Evolutionary conservation across 352 stramenopile genomes (phyloP), one percentile per base, ranked within the genome.

Genomic region (Globisporangium canariense): DNA sequence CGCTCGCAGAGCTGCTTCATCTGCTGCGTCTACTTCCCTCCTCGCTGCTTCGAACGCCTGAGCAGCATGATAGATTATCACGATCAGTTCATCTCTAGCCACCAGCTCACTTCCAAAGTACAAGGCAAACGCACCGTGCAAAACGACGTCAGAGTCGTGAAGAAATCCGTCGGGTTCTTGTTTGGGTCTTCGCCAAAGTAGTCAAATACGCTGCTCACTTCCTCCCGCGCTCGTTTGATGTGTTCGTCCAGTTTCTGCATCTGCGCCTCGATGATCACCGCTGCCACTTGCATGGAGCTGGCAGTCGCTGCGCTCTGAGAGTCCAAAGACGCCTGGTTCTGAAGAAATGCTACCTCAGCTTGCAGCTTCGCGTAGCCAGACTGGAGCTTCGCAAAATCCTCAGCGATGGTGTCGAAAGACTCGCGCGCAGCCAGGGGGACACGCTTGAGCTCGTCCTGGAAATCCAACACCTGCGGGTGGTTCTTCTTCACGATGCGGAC

Each of bases 401-500:
- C 78, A 14, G 82, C 68, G 10, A 94, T 76, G 4, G 67, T 76
- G 25, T 93, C 84, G 36, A 91, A 89, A 11, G 81, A 88, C 45
- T 92, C 83, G 2, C 86, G 88, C n/a, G 95, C 83, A 13, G 94
- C 95, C 22, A 88, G 67, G 28, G 79, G 75, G 14, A 98, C 89
- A 53, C 78, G 87, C 65, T 75, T 71, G 22, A 99, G 71, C 65
- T 98, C 95, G 20, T 87, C 71, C 43, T 96, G 78, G 63, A 98
- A 98, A n/a, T 95, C 83, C 0, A 99, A 70, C 11, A 98, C 77
- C 41, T 87, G 77, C 9, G 83, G 78, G 32, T 99, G 93, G 67
- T 99, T 99, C 41, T 93, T 94, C 70, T 98, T 97, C 7, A 99
- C 86, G 4, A 99, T 66, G 52, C 96, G 97, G 6, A 98, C 93